Base-by-base conservation (phyloP, 2,329 filamentous ascomycete species). In the Claviceps sp. region DNA sequence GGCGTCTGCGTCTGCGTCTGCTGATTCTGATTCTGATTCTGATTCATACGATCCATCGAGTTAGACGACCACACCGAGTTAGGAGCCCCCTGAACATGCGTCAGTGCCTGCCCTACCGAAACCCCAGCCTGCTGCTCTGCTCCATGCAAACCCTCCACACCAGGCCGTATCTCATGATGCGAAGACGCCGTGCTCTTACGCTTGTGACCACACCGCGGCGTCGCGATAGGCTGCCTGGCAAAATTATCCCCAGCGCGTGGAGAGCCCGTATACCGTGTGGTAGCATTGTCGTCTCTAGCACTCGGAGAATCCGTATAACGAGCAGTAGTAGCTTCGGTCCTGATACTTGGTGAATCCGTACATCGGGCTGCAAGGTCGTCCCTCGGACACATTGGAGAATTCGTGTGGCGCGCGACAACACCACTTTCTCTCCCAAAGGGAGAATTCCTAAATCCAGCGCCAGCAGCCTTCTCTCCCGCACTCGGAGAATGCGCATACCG, bases 211-310 rank as follows among this genome's bases (percentile, higher is more conserved):
- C 71, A 67, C 64, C 67, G 40, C 51, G 58, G 48, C 13, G 9
- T 20, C 22, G 37, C 8, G 9, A 17, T 9, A 16, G 39, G 16
- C 17, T 34, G 36, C 56, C 63, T n/a, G 57, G 53, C 54, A 11
- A 61, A 58, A 5, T 60, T 64, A 5, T 59, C 59, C 49, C 69
- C 70, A 1, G 69, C 67, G 1, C 71, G 68, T 50, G 77, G 76
- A 0, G 77, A 58, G 50, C 74, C 75, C 49, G 75, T 70, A 51
- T 76, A 80, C 50, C 74, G 70, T 58, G 85, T 80, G 14, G 77
- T 34, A 3, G 29, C 29, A 34, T 34, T 34, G 9, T 34, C 8
- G 29, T 34, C 29, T 9, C 29, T 11, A 9, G 11, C 29, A 34
- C 8, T 11, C 1, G 29, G 29, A 34, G 29, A 34, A 11, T 11